Evolutionary conservation across 768 basidiomycete genomes (phyloP).

Genomic region (Boletus coccyginus): DNA sequence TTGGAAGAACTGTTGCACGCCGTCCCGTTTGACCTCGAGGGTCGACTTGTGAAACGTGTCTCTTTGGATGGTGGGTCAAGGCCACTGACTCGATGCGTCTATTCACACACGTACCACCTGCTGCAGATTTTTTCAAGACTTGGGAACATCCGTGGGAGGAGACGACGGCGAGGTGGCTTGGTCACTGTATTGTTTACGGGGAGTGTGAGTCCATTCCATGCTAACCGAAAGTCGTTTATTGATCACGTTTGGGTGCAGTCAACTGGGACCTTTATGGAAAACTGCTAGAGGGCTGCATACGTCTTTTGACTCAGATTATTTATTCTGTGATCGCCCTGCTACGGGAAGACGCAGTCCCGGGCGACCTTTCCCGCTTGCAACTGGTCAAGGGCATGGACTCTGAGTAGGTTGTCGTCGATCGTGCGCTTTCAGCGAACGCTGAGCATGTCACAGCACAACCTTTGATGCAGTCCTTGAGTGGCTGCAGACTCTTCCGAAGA

Average conservation of each 20-base stretch:
- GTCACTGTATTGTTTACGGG: constrained; percentile 32
- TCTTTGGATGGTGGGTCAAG: constrained; percentile 47
- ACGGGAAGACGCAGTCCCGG: constrained; percentile 18
- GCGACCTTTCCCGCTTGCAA: constrained; percentile 37
- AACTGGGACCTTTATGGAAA: constrained; percentile 54
- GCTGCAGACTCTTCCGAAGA: constrained; percentile 24
- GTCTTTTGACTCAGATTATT: constrained; percentile 40
- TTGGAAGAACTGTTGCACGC: constrained; percentile 41
- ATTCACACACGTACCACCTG: not conserved
- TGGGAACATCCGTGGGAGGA: constrained; percentile 27
- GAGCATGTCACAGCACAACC: constrained; percentile 16
- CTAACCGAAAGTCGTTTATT: not conserved
- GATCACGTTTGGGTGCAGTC: constrained; percentile 36
- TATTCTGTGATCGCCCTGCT: constrained; percentile 31
- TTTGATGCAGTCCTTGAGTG: constrained; percentile 26
- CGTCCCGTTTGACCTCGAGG: constrained; percentile 53
- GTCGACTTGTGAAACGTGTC: constrained; percentile 49
- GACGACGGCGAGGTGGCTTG: constrained; percentile 18
- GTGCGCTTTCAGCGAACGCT: not conserved
- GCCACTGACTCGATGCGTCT: not conserved
- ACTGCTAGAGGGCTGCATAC: constrained; percentile 40
- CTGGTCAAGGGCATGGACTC: constrained; percentile 34
- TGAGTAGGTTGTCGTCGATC: constrained; percentile 32
- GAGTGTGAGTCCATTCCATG: constrained; percentile 40
- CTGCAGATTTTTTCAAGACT: constrained; percentile 24